These are phyloP conservation scores for Hortaea werneckii DNA, from an alignment of 2,329 filamentous ascomycete genomes.

Conservation along the genomic window DNA sequence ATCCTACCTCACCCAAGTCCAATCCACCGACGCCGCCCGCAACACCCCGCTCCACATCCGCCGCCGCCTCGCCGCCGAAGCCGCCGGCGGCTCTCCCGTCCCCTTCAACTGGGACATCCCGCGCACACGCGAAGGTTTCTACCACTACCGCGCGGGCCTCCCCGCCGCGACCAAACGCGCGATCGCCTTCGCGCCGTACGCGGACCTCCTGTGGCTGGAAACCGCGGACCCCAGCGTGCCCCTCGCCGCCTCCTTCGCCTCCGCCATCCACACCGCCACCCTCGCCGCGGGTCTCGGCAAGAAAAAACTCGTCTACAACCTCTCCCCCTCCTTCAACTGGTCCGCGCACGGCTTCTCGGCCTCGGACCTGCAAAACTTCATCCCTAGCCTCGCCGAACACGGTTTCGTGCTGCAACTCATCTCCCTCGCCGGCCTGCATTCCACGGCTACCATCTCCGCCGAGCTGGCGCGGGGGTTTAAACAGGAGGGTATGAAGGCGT, in stretches of 20 bases:
- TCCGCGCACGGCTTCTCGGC: slow-evolving; percentile 87
- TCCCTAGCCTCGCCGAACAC: slow-evolving; percentile 90
- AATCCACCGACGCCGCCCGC: slow-evolving; percentile 41
- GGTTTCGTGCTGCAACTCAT: slow-evolving; percentile 61
- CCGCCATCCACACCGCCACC: slow-evolving; percentile 57
- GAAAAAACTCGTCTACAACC: slow-evolving; percentile 92
- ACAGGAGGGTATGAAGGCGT: slow-evolving; percentile 88
- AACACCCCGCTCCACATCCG: slow-evolving; percentile 72
- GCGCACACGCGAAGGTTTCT: slow-evolving; percentile 85
- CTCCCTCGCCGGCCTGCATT: slow-evolving; percentile 54
- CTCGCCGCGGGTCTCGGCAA: slow-evolving; percentile 39
- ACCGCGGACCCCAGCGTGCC: slow-evolving; percentile 78
- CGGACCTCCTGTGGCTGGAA: slow-evolving; percentile 94
- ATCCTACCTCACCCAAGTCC: slow-evolving; percentile 20
- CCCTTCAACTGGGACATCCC: slow-evolving; percentile 87
- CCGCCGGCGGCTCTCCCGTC: slow-evolving; percentile 50
- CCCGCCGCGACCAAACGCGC: slow-evolving; percentile 84
- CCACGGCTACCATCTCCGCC: slow-evolving; percentile 52
- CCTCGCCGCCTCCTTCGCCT: slow-evolving; percentile 65
- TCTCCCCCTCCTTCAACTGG: slow-evolving; percentile 97
- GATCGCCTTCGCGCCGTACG: slow-evolving; percentile 80
- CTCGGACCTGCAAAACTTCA: slow-evolving; percentile 74
- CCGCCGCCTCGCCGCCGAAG: slow-evolving; percentile 57
- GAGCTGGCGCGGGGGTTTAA: slow-evolving; percentile 78
- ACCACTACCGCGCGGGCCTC: slow-evolving; percentile 81